Evolutionary conservation across 1,284 basidiomycete species (phyloP), one percentile per base, ranked within the genome.

Genomic region (Trichosporon asahii): DNA sequence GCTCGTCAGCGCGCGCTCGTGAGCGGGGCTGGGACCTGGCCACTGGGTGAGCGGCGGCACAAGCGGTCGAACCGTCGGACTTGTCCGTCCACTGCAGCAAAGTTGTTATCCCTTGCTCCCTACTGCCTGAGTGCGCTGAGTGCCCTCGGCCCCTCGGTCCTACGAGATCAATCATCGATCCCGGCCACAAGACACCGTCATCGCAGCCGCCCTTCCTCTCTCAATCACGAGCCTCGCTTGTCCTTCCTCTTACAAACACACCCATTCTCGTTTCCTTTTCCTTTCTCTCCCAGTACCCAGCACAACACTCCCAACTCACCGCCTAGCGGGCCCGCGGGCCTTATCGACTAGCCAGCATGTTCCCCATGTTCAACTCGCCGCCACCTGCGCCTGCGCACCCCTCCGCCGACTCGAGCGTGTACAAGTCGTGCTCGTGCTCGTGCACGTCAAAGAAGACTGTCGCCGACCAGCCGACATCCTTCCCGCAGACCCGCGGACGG

Each of bases 21-120:
- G 40, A 44, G 40, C 40, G 40, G 18, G 31, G 31, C 31, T 33
- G 31, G 31, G 31, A 33, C 35, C 35, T 37, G 35, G 35, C 35
- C 35, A 37, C 35, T 37, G 35, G 35, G 0, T 12, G 11, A 12
- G 31, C 31, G 31, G 31, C 37, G 37, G 37, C 37, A 40, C 40
- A 53, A 25, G 49, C 49, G 49, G 49, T 53, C 57, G 57, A 61
- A 61, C 23, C 57, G 57, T 61, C 57, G 57, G 57, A 31, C 57
- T 61, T 61, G 27, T 61, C 57, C 57, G 57, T 61, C 57, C 12
- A 31, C 8, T 15, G 11, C 9, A 12, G 57, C 57, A 61, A 61
- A 61, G 57, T 61, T 61, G 57, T 61, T 61, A 61, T 61, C 57
- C 57, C 55, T 60, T 29, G 55, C 29, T 49, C 49, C 44, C 44